These are phyloP conservation scores for Fusarium torreyae DNA, from an alignment of 2,329 filamentous ascomycete species.

Conservation along the genomic window DNA sequence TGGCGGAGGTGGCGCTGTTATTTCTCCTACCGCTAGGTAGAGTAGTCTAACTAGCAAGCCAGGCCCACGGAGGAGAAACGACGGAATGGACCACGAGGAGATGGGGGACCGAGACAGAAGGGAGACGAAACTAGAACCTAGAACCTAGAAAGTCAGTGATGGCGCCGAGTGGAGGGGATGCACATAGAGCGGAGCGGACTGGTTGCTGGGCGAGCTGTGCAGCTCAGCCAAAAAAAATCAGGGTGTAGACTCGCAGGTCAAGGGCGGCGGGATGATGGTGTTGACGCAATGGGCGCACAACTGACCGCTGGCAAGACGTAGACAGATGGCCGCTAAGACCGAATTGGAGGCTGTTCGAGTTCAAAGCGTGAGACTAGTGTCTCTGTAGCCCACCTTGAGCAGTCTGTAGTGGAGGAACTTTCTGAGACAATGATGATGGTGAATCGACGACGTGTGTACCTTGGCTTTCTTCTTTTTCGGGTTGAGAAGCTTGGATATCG, in stretches of 20 bases:
- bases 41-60: conserved; percentile 28
- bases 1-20: conserved; percentile 52
- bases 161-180: conserved; percentile 23
- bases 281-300: conserved; percentile 51
- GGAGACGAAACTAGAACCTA: conserved; percentile 18
- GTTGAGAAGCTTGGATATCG: conserved; percentile 16
- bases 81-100: conserved; percentile 35
- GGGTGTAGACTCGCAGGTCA: conserved; percentile 40
- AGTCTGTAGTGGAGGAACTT: conserved; percentile 29
- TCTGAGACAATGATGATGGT: conserved; percentile 44
- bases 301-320: conserved; percentile 28
- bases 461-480: conserved; percentile 12
- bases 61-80: conserved; percentile 26
- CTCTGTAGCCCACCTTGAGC: conserved; percentile 10
- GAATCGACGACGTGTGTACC: conserved; percentile 31
- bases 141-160: conserved; percentile 35
- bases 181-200: conserved; percentile 15
- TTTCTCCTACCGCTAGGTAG: conserved; percentile 39
- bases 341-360: conserved; percentile 36
- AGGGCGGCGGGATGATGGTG: conserved; percentile 43
- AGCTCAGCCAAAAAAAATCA: conserved; percentile 36
- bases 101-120: conserved; percentile 28
- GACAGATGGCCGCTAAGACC: conserved; percentile 33
- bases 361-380: conserved; percentile 40
- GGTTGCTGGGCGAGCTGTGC: conserved; percentile 36